Evolutionary conservation across 176 grass and related monocot species (phyloP), one percentile per base, ranked within the genome.

Genomic region (Puccinellia tenuiflora): DNA sequence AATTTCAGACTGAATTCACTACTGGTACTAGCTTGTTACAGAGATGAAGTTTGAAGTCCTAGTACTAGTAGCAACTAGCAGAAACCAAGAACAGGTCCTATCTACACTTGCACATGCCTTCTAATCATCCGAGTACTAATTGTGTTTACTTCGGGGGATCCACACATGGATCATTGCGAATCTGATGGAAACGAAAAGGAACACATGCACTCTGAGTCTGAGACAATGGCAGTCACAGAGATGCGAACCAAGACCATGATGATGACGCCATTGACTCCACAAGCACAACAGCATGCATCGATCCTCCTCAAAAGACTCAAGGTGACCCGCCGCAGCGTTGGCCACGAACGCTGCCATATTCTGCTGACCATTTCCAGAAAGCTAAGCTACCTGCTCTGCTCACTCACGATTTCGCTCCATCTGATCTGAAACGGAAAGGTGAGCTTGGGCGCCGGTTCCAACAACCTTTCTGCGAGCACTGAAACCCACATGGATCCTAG

Each of bases 401-500:
- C 35, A 2, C 24, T 38, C 55, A 31, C 71, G 71, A 51, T 51
- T 51, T 31, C 71, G 71, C 24, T 59, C 55, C 28, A 63, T 63
- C 60, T 62, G 26, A n/a, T n/a, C n/a, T n/a, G n/a, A n/a, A n/a
- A n/a, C n/a, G n/a, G n/a, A n/a, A n/a, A n/a, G n/a, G n/a, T n/a
- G n/a, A n/a, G n/a, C n/a, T n/a, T 76, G 46, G 73, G 57, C 80
- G 34, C 68, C 66, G 74, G 7, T 75, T 75, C 84, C 88, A 87
- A 69, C 84, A 59, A 79, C 80, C 85, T 87, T 84, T 73, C 68
- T 83, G 85, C 80, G 25, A 42, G 53, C 85, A 53, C 88, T 80
- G 88, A 90, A 87, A 84, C 80, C 85, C 88, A 87, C 85, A 84
- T 87, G 76, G 80, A 90, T 87, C 80, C 75, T 35, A 24, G 70